Base-by-base conservation (phyloP, 139 green algal species). In the Volvox africanus region DNA sequence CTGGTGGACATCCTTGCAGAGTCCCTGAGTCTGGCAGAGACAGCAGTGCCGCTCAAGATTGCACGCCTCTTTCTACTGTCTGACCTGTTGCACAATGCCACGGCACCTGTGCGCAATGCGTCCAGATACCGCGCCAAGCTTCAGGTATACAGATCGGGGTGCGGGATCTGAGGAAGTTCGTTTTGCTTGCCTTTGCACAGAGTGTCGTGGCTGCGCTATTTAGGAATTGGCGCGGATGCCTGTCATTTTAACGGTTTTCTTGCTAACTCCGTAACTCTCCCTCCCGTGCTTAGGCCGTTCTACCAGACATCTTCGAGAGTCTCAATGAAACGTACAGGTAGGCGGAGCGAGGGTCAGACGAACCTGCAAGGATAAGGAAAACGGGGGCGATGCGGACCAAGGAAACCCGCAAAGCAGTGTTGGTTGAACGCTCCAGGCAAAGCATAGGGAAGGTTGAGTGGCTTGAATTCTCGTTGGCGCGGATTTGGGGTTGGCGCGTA, bases 81-180 rank as follows among this genome's bases (percentile, higher is more conserved):
- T 16, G 98, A 99, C 94, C 96, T 99, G 35, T 95, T 99, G 80
- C 97, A 99, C 96, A 99, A 99, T 94, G 94, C 89, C 88, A 91
- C 88, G 19, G 96, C 96, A 26, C 95, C 97, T 26, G 97, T 99
- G 75, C 93, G 97, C 73, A 99, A 99, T 89, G 98, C 97, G 0
- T 97, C 94, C 0, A 93, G 96, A 22, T 99, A 97, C 94, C 94
- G 97, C 36, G 94, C 81, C 37, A 84, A 85, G 86, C 91, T 93
- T 90, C 87, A 94, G 92, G 88, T 94, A 69, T 14, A 5, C 44
- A 55, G 5, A 55, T 55, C 5, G 5, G 33, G 61, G 37, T 80
- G 73, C 2, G 77, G n/a, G n/a, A n/a, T n/a, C n/a, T n/a, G n/a
- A n/a, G 32, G 30, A 68, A 9, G 44, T 55, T 55, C 44, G 44